These are phyloP conservation scores for Lathyrus aphaca DNA, from an alignment of 306 rosid genomes.

Conservation along the genomic window DNA sequence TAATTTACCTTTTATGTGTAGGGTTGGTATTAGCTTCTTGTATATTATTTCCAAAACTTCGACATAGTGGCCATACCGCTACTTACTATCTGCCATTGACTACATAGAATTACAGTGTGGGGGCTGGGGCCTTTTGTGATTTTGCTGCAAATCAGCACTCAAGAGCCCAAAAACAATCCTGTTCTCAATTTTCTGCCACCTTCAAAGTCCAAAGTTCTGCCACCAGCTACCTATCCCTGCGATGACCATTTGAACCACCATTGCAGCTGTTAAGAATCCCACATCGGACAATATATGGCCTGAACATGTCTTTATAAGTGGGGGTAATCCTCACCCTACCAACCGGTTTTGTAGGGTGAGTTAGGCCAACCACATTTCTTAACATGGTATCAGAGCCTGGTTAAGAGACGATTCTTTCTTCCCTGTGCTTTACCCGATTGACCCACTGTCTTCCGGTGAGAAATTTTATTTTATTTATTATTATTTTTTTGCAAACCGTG, in stretches of 20 bases:
- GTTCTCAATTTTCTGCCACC: neutral
- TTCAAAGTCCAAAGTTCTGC: neutral
- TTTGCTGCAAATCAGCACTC: neutral
- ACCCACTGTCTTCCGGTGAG: too few species aligned
- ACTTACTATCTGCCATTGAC: neutral
- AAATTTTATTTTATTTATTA: too few species aligned
- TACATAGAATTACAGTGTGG: neutral
- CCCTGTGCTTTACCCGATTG: too few species aligned
- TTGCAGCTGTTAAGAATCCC: too few species aligned
- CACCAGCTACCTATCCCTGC: neutral
- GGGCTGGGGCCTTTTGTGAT: neutral
- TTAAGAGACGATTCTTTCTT: too few species aligned
- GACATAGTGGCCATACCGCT: neutral
- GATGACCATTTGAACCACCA: neutral
- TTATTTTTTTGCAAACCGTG: too few species aligned
- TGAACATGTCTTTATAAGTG: too few species aligned
- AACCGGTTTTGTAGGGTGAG: too few species aligned
- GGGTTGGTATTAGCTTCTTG: neutral
- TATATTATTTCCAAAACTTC: neutral
- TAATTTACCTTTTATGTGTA: neutral
- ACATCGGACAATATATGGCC: too few species aligned
- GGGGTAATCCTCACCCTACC: too few species aligned
- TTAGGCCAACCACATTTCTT: too few species aligned
- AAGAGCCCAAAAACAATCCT: constrained; percentile 6
- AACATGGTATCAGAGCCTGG: too few species aligned